Evolutionary conservation across 257 asterid species (phyloP).

Genomic region (Solanum etuberosum): DNA sequence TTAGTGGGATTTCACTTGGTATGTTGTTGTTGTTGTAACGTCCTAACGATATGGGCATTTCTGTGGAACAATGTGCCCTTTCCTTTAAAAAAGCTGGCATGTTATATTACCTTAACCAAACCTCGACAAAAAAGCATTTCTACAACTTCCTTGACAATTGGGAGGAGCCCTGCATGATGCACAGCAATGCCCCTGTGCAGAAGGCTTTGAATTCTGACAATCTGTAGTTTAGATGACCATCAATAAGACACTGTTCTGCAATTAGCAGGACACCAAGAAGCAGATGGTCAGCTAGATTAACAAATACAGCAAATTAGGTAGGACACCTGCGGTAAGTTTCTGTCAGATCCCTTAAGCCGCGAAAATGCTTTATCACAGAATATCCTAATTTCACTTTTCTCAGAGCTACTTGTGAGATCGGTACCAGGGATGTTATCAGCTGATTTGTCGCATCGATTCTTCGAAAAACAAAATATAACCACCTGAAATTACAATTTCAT

Average conservation of each 20-base stretch:
- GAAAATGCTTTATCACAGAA: conserved; percentile 98
- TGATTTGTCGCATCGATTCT: conserved; percentile 86
- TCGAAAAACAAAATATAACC: conserved; percentile 96
- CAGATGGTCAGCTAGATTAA: neutral
- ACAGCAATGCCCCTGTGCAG: conserved; percentile 91
- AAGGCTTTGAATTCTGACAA: conserved; percentile 89
- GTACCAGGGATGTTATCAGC: conserved; percentile 79
- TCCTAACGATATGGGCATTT: neutral
- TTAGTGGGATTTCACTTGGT: neutral
- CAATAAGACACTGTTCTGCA: neutral
- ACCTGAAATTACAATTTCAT: neutral
- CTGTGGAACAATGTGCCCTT: neutral
- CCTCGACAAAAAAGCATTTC: conserved; percentile 99
- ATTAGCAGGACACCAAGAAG: neutral
- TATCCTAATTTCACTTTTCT: conserved; percentile 90
- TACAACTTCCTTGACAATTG: conserved; percentile 97
- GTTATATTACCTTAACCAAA: conserved; percentile 63
- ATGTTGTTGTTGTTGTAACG: neutral
- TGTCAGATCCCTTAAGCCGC: conserved; percentile 93
- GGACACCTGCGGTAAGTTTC: conserved; percentile 89
- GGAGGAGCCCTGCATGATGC: conserved; percentile 98
- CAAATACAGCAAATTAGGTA: conserved; percentile 1
- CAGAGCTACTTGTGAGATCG: conserved; percentile 88
- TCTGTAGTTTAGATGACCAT: conserved; percentile 35
- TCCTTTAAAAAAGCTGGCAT: neutral